A percentile compares a stretch with the other conserved stretches of the same genome.
phyloP scores from a whole-genome alignment of 371 early-diverging fungal species.

The Apophysomyces ossiformis region DNA sequence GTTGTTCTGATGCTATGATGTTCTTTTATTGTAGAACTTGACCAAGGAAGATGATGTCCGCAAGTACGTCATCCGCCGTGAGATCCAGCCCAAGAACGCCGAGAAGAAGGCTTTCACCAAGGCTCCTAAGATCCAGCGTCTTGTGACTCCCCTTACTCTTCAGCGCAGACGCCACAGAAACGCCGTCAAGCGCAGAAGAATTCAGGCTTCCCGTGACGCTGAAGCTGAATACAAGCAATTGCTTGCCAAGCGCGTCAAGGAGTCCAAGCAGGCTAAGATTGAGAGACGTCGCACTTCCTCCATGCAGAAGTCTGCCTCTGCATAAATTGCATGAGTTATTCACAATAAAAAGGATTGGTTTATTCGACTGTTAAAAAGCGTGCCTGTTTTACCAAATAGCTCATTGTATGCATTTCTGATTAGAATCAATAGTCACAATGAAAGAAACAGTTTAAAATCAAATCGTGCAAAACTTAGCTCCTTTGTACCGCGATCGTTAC shows the following conservation, averaged over 20 bases:
- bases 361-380: background rate
- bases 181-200: slow-evolving; percentile 84
- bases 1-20: background rate
- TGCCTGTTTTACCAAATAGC: background rate
- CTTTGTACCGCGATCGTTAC: too few species aligned
- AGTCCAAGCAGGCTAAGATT: slow-evolving; percentile 76
- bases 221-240: slow-evolving; percentile 93
- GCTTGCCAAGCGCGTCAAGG: slow-evolving; percentile 91
- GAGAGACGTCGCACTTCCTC: slow-evolving; percentile 68
- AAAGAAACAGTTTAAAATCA: too few species aligned
- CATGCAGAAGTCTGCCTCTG: slow-evolving; percentile 59
- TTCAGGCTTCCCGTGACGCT: slow-evolving; percentile 81
- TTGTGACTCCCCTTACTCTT: slow-evolving; percentile 93
- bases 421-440: too few species aligned
- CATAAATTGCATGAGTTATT: slow-evolving; percentile 36
- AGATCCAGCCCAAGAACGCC: slow-evolving; percentile 86
- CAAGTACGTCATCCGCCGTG: slow-evolving; percentile 97
- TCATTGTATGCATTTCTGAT: too few species aligned
- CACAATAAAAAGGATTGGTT: slow-evolving; percentile 15
- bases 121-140: slow-evolving; percentile 96
- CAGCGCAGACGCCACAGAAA: slow-evolving; percentile 89
- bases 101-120: slow-evolving; percentile 93
- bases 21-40: slow-evolving; percentile 60
- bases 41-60: slow-evolving; percentile 97
- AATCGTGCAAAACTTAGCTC: too few species aligned